These are phyloP conservation scores for Podila horticola DNA, from an alignment of 192 early-diverging fungal species.

Conservation along the genomic window DNA sequence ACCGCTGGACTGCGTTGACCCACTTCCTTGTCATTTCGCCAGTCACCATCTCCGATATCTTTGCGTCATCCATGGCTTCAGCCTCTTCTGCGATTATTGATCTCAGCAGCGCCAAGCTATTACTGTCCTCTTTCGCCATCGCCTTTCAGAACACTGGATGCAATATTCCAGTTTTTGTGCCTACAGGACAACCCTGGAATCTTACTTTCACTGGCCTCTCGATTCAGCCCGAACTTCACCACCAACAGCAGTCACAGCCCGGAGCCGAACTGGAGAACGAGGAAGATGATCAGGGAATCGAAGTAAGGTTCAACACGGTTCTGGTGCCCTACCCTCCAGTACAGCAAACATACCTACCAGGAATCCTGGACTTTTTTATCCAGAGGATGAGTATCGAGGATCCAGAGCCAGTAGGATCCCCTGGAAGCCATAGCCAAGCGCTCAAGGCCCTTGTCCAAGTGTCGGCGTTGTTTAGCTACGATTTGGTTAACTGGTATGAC, in stretches of 20 bases:
- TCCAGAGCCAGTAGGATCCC: constrained; percentile 21
- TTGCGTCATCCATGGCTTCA: constrained; percentile 26
- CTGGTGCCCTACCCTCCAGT: constrained; percentile 37
- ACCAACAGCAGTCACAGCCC: constrained; percentile 9
- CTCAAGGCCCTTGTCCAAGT: constrained; percentile 16
- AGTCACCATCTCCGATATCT: constrained; percentile 48
- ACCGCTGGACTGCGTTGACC: constrained; percentile 73
- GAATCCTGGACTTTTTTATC: constrained; percentile 50
- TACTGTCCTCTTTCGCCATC: constrained; percentile 73
- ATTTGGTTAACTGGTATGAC: constrained; percentile 63
- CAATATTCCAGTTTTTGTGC: constrained; percentile 69
- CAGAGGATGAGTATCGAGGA: constrained; percentile 49
- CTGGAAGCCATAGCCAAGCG: constrained; percentile 6
- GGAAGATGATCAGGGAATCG: constrained; percentile 14
- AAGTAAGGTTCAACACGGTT: constrained; percentile 55
- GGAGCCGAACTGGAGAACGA: constrained; percentile 22
- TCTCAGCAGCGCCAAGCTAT: constrained; percentile 66
- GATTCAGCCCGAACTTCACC: constrained; percentile 24
- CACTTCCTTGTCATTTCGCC: constrained; percentile 64
- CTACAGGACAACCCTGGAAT: constrained; percentile 57
- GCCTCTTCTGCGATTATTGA: constrained; percentile 56
- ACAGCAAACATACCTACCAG: constrained; percentile 46
- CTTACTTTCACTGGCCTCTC: constrained; percentile 38
- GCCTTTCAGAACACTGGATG: constrained; percentile 75
- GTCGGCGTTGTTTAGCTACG: constrained; percentile 60